These are phyloP conservation scores for Fonsecaea erecta DNA, from an alignment of 2,329 filamentous ascomycete genomes.

Conservation along the genomic window DNA sequence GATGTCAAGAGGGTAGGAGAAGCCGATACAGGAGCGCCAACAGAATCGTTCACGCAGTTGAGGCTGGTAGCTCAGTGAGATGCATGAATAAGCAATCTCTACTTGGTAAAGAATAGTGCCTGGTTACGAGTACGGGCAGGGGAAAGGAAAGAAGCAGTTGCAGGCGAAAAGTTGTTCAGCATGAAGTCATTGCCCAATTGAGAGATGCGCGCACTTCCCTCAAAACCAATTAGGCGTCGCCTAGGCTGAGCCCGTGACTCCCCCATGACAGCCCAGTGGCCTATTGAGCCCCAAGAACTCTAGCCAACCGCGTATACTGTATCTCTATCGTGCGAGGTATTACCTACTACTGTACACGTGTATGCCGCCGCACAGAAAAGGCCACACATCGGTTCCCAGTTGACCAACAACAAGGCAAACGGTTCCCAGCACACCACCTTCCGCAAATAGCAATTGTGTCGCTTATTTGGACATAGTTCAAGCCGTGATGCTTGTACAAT, in stretches of 20 bases:
- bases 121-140: slow-evolving; percentile 10
- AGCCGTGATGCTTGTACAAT: neutral
- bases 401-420: neutral
- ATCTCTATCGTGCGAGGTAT: no score
- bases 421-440: neutral
- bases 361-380: no score
- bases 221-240: no score
- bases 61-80: neutral
- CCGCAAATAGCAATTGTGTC: neutral
- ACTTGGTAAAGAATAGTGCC: neutral
- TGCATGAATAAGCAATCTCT: slow-evolving; percentile 4
- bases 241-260: no score
- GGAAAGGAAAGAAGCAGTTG: neutral
- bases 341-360: no score
- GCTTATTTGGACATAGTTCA: neutral
- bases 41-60: neutral
- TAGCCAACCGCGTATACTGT: no score
- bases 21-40: neutral
- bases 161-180: neutral
- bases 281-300: no score
- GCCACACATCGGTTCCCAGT: no score
- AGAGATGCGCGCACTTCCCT: neutral
- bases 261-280: no score
- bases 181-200: slow-evolving; percentile 7
- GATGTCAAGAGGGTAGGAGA: no score